Base-by-base conservation (phyloP, 2,329 filamentous ascomycete genomes). In the Meredithiella fracta region DNA sequence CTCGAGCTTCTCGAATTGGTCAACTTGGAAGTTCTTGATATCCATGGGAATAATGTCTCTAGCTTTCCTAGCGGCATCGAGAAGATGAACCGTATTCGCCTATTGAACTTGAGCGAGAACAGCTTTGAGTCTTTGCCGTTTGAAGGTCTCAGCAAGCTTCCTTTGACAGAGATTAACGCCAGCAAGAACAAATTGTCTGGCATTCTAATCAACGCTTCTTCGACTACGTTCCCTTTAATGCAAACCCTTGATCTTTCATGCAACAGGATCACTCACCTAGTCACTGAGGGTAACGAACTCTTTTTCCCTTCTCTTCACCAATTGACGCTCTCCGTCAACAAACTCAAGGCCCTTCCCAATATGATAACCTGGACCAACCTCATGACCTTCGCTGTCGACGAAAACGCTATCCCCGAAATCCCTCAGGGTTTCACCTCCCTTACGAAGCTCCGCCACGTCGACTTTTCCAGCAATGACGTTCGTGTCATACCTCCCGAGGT, bases 391-490 rank as follows among this genome's bases (percentile, higher is more conserved):
- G 75, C 81, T 1, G 83, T 83, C 0, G 86, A 91, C 52, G 86
- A 94, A 62, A 98, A 98, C 65, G 83, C 76, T 62, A 79, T 98
- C 23, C 72, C 77, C 1, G 71, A 75, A 2, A 74, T 97, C n/a
- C 92, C 91, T 0, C 73, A 79, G 29, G 88, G 88, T 0, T 86
- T 97, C 60, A 73, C 77, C 1, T 72, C 71, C 1, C 74, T 96
- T 0, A 68, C 75, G 37, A 82, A 79, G 57, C 68, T 97, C 14
- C 82, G 82, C 52, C 84, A 82, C 56, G 85, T 83, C 29, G 88
- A 96, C 66, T 83, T 97, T 61, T 86, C 85, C 0, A 82, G 83
- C 61, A 98, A 98, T 64, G 81, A 92, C 60, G 80, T 98, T 51
- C 80, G 79, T 1, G 72, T 78, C 11, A 67, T 98, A 6, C 86